Evolutionary conservation across 1,284 basidiomycete species (phyloP).

Genomic region (Omphalotus olearius): DNA sequence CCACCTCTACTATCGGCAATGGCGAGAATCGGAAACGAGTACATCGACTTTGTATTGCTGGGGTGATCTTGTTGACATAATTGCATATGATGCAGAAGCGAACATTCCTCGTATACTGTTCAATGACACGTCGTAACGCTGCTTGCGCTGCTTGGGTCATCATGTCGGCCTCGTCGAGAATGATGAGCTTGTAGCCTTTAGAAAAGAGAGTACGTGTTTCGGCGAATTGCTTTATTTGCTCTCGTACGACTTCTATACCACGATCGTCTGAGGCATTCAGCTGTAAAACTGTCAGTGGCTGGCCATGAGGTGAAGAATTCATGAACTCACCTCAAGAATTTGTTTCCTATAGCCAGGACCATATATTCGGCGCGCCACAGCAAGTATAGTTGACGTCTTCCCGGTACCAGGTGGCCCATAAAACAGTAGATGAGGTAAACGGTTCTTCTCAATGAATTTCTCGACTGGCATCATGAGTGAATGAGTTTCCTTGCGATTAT

Average conservation of each 20-base stretch:
- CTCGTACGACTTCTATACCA: slow-evolving; percentile 97
- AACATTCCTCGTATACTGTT: slow-evolving; percentile 98
- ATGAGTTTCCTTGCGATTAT: neutral
- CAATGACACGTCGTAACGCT: slow-evolving; percentile 93
- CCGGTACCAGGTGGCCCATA: slow-evolving; percentile 98
- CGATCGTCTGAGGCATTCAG: slow-evolving; percentile 97
- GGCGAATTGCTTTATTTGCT: slow-evolving; percentile 98
- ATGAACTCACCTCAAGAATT: slow-evolving; percentile 79
- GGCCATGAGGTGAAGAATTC: slow-evolving; percentile 9
- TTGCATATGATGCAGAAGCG: slow-evolving; percentile 99
- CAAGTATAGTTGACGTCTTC: slow-evolving; percentile 97
- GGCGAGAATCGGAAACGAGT: slow-evolving; percentile 98
- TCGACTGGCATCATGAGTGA: slow-evolving; percentile 61
- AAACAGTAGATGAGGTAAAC: slow-evolving; percentile 93
- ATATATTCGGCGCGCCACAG: slow-evolving; percentile 92
- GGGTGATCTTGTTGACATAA: slow-evolving; percentile 99
- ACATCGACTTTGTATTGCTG: slow-evolving; percentile 97
- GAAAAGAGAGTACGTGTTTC: slow-evolving; percentile 91
- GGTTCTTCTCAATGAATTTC: slow-evolving; percentile 93
- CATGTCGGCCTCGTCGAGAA: slow-evolving; percentile 99
- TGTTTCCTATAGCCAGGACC: slow-evolving; percentile 82
- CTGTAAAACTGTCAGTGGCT: slow-evolving; percentile 30
- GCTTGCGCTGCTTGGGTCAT: slow-evolving; percentile 99
- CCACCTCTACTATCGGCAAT: slow-evolving; percentile 81
- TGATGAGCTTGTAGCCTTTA: slow-evolving; percentile 95